Percentiles rank a stretch among this genome's conserved stretches.
phyloP scores from a whole-genome alignment of 2,329 filamentous ascomycete genomes.

The Epichloe amarillans region DNA sequence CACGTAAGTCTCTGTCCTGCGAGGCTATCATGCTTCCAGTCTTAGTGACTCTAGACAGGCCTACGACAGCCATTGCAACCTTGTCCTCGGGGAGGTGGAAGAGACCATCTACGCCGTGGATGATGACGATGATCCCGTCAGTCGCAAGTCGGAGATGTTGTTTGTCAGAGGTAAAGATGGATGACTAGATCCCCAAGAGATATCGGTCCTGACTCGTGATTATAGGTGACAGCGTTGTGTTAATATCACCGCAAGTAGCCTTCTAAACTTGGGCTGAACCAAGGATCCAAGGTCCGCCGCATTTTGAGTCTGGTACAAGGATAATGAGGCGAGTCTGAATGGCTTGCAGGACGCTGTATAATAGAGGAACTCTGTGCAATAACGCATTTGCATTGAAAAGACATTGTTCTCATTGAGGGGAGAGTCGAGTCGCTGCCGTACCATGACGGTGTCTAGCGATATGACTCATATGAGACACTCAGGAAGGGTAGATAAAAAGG shows the following conservation, averaged over 20 bases:
- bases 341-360: too few species aligned
- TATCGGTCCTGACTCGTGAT: not conserved
- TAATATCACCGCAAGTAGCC: slow-evolving; percentile 50
- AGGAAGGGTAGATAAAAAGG: too few species aligned
- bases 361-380: too few species aligned
- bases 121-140: slow-evolving; percentile 85
- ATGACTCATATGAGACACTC: too few species aligned
- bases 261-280: slow-evolving; percentile 16
- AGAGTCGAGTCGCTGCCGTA: too few species aligned
- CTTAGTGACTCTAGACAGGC: slow-evolving; percentile 42
- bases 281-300: slow-evolving; percentile 1
- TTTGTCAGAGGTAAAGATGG: slow-evolving; percentile 73
- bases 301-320: not conserved
- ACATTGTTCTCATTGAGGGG: too few species aligned
- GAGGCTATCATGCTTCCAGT: too few species aligned
- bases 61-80: slow-evolving; percentile 96
- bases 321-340: not conserved
- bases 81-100: slow-evolving; percentile 90
- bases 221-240: slow-evolving; percentile 57
- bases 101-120: slow-evolving; percentile 94
- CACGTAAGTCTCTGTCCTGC: slow-evolving; percentile 44
- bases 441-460: too few species aligned
- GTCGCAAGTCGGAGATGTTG: slow-evolving; percentile 96
- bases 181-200: slow-evolving; percentile 13
- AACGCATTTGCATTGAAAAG: too few species aligned